phyloP scores from a whole-genome alignment of 805 yeast genomes.

The Candida ovalis region DNA sequence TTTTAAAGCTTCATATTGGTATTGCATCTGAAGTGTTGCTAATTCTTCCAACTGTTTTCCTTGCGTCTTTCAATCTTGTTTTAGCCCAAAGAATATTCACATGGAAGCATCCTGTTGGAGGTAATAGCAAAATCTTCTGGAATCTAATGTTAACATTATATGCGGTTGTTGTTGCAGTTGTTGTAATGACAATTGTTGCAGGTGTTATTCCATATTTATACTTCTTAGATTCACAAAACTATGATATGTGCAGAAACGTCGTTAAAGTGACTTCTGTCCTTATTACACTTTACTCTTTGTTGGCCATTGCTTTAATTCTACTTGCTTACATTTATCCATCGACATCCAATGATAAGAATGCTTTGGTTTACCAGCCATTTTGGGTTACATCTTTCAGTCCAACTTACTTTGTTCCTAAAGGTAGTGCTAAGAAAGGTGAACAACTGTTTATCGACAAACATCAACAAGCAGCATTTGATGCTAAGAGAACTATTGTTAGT shows the following conservation, averaged over 20 bases:
- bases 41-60: constrained; percentile 53
- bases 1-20: constrained; percentile 44
- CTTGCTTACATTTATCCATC: constrained; percentile 55
- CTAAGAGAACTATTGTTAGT: constrained; percentile 28
- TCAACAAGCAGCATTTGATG: constrained; percentile 13
- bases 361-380: constrained; percentile 65
- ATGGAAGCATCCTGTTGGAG: constrained; percentile 74
- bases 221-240: constrained; percentile 43
- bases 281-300: constrained; percentile 46
- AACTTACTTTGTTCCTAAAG: constrained; percentile 53
- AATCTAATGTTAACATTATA: constrained; percentile 46
- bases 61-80: constrained; percentile 58
- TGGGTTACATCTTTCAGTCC: constrained; percentile 68
- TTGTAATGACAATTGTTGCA: constrained; percentile 67
- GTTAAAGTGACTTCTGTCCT: constrained; percentile 48
- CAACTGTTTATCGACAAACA: constrained; percentile 18
- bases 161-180: constrained; percentile 49
- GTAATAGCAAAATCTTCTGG: constrained; percentile 51
- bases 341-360: constrained; percentile 43
- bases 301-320: constrained; percentile 46
- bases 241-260: constrained; percentile 50
- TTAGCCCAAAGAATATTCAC: constrained; percentile 72
- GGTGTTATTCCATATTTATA: constrained; percentile 58
- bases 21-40: constrained; percentile 54
- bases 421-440: constrained; percentile 39